Conservation (phyloP, 1,284 basidiomycete genomes). For the Ustilago cynodontis region DNA sequence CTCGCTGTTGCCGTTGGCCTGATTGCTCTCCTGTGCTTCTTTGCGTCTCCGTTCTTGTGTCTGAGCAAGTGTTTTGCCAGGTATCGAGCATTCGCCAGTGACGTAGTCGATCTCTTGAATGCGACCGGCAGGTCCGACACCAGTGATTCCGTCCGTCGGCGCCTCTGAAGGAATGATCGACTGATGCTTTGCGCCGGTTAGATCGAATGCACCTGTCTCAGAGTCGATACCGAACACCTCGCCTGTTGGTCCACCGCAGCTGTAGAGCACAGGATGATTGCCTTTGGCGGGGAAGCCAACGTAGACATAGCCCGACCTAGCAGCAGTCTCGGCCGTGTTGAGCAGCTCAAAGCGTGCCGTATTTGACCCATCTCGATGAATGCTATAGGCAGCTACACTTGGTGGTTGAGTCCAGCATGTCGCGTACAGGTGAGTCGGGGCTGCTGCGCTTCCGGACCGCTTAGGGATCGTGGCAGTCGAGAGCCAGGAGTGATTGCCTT, state of each 20-base stretch:
- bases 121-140: constrained; percentile 40
- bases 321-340: constrained; percentile 51
- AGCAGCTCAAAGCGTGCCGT: constrained; percentile 36
- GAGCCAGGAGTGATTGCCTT: constrained; percentile 58
- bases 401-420: constrained; percentile 56
- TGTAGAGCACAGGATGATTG: constrained; percentile 68
- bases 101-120: constrained; percentile 67
- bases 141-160: constrained; percentile 23
- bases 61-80: constrained; percentile 42
- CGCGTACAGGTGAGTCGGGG: constrained; percentile 45
- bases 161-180: constrained; percentile 13
- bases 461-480: constrained; percentile 36
- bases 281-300: constrained; percentile 32
- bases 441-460: not conserved
- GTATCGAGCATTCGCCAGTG: constrained; percentile 44
- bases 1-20: not conserved
- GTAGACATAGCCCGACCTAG: constrained; percentile 53
- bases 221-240: constrained; percentile 69
- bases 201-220: constrained; percentile 61
- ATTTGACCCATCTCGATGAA: constrained; percentile 14
- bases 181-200: constrained; percentile 26
- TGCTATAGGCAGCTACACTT: constrained; percentile 51
- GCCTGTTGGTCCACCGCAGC: constrained; percentile 70
- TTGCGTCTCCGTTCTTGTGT: constrained; percentile 11
- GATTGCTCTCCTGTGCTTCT: not conserved